Percentiles rank a stretch among this genome's conserved stretches.
These are phyloP conservation scores for Cladosporium phlei DNA, from an alignment of 2,329 filamentous ascomycete species.

Conservation along the genomic window DNA sequence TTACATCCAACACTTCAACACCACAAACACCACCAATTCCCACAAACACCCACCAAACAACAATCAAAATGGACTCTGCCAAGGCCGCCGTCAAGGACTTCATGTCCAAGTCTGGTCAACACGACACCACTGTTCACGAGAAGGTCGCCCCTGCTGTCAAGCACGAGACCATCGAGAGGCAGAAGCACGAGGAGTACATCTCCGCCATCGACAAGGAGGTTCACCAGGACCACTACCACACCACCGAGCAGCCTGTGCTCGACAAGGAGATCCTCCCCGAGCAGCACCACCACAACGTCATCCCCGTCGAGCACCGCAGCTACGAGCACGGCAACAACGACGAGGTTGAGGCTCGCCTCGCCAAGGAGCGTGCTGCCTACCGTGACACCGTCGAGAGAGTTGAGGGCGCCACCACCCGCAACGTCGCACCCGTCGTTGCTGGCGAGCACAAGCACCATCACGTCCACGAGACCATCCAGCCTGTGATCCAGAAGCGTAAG, in stretches of 20 bases:
- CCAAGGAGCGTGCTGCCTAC: slow-evolving; percentile 52
- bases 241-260: slow-evolving; percentile 60
- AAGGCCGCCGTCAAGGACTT: slow-evolving; percentile 60
- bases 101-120: slow-evolving; percentile 56
- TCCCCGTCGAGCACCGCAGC: slow-evolving; percentile 55
- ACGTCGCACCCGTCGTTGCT: slow-evolving; percentile 46
- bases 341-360: slow-evolving; percentile 45
- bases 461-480: slow-evolving; percentile 65
- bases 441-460: slow-evolving; percentile 63
- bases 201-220: slow-evolving; percentile 62
- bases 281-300: slow-evolving; percentile 57
- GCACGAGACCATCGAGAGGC: slow-evolving; percentile 56
- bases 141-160: slow-evolving; percentile 56
- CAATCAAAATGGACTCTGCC: slow-evolving; percentile 56
- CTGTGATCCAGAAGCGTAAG: slow-evolving; percentile 58
- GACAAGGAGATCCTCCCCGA: slow-evolving; percentile 56
- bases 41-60: slow-evolving; percentile 15
- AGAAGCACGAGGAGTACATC: slow-evolving; percentile 53
- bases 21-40: too few species aligned
- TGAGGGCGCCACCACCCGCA: slow-evolving; percentile 47
- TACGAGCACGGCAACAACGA: slow-evolving; percentile 57
- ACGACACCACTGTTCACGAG: slow-evolving; percentile 68
- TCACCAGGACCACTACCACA: slow-evolving; percentile 69
- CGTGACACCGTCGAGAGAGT: slow-evolving; percentile 46
- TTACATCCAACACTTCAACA: slow-evolving; percentile 1